Evolutionary conservation across 2,329 filamentous ascomycete species (phyloP).

Genomic region (Xylariales sp.): DNA sequence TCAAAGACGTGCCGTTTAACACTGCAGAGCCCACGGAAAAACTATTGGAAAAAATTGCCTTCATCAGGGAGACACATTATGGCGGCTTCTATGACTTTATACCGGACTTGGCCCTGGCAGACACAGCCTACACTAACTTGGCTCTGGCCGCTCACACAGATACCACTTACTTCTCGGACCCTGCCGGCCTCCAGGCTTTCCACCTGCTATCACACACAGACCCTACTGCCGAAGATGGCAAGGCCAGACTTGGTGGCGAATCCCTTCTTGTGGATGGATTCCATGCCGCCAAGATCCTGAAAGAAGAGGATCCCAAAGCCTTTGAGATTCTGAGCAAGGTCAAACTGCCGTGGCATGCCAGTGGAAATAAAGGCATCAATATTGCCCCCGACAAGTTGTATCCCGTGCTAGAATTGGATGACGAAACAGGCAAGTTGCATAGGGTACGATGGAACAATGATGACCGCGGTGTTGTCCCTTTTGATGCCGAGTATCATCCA

Average conservation of each 20-base stretch:
- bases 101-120: slow-evolving; percentile 79
- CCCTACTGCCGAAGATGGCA: slow-evolving; percentile 10
- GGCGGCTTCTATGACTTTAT: slow-evolving; percentile 79
- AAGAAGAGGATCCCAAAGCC: slow-evolving; percentile 44
- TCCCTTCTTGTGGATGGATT: slow-evolving; percentile 88
- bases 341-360: slow-evolving; percentile 75
- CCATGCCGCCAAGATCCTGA: slow-evolving; percentile 60
- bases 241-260: slow-evolving; percentile 55
- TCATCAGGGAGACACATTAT: slow-evolving; percentile 89
- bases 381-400: slow-evolving; percentile 68
- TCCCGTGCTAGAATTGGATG: slow-evolving; percentile 66
- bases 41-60: slow-evolving; percentile 77
- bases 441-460: slow-evolving; percentile 92
- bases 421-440: slow-evolving; percentile 25
- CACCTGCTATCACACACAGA: slow-evolving; percentile 75
- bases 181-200: slow-evolving; percentile 86
- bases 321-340: slow-evolving; percentile 54
- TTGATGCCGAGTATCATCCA: slow-evolving; percentile 41
- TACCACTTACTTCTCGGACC: slow-evolving; percentile 93
- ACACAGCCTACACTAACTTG: slow-evolving; percentile 87
- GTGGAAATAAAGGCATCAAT: slow-evolving; percentile 78
- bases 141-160: slow-evolving; percentile 85
- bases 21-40: slow-evolving; percentile 66
- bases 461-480: slow-evolving; percentile 70
- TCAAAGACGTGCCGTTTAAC: slow-evolving; percentile 61